Evolutionary conservation across 768 basidiomycete species (phyloP), one percentile per base, ranked within the genome.

Genomic region (Tricholoma hemisulphureum): DNA sequence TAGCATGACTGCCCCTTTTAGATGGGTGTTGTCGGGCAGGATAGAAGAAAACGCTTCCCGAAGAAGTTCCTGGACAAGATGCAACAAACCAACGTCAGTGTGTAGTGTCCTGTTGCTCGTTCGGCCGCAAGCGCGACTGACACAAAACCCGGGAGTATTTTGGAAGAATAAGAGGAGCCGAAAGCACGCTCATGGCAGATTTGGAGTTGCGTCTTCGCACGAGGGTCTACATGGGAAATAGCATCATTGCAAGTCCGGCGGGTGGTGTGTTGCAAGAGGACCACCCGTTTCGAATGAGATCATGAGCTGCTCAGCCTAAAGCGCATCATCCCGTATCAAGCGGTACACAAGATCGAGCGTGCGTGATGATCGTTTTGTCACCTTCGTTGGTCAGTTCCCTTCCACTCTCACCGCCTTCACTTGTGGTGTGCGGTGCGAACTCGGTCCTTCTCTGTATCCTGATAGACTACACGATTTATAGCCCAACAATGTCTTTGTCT

Each of bases 1-100:
- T 48, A 90, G 73, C 21, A 95, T 77, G 4, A 95, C 93, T 57
- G 92, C 91, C 64, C 91, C 89, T 67, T 94, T 94, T 55, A 94
- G 74, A 63, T 85, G 83, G 6, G 81, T 69, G 49, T 85, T 85
- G 46, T 85, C 80, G 0, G 84, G 80, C 0, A 82, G 71, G 28
- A 85, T 70, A 0, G 85, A 83, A 28, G 81, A 67, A 7, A 85
- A 84, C 0, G 89, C 88, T 66, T 94, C 90, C 48, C 82, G 78
- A 63, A 92, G 85, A 11, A 95, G 80, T 50, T 85, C 83, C 58
- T 87, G 86, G 8, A 92, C 85, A 49, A 95, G 85, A 50, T 86
- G 79, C 23, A 95, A 78, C 11, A 97, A 0, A 90, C 83, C n/a
- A 92, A 76, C 0, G 93, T 95, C 82, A 90, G 89, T 1, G 90